phyloP scores from a whole-genome alignment of 2,329 filamentous ascomycete species.

The Exophiala alcalophila region DNA sequence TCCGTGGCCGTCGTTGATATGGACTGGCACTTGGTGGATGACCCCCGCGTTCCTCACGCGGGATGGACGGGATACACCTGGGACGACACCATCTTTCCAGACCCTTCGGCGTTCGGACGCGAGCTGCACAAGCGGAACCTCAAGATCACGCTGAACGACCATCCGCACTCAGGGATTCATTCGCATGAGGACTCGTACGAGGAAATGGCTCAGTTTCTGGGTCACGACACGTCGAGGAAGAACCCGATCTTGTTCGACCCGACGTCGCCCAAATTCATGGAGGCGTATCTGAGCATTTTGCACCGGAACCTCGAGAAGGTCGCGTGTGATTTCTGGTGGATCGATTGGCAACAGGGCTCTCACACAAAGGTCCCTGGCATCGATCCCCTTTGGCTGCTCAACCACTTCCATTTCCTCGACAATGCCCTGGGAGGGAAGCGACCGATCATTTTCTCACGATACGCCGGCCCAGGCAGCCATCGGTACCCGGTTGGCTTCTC shows the following conservation, averaged over 20 bases:
- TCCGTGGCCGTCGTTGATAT: slow-evolving; percentile 62
- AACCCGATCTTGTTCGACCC: slow-evolving; percentile 57
- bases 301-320: slow-evolving; percentile 55
- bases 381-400: slow-evolving; percentile 63
- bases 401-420: slow-evolving; percentile 63
- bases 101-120: slow-evolving; percentile 52
- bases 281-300: slow-evolving; percentile 58
- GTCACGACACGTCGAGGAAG: slow-evolving; percentile 50
- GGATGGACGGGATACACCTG: slow-evolving; percentile 64
- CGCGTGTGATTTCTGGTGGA: slow-evolving; percentile 64
- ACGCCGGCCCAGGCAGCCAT: slow-evolving; percentile 61
- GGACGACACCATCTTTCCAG: slow-evolving; percentile 57
- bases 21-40: slow-evolving; percentile 62
- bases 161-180: slow-evolving; percentile 59
- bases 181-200: slow-evolving; percentile 56
- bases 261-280: slow-evolving; percentile 53
- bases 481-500: slow-evolving; percentile 65
- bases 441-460: slow-evolving; percentile 59
- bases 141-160: slow-evolving; percentile 59
- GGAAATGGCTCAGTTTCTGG: slow-evolving; percentile 52
- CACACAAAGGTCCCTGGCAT: slow-evolving; percentile 55
- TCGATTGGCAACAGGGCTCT: slow-evolving; percentile 65
- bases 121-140: slow-evolving; percentile 53
- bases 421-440: slow-evolving; percentile 43
- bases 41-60: slow-evolving; percentile 45